Base-by-base conservation (phyloP, 768 basidiomycete genomes). In the Boletus subcaerulescens region DNA sequence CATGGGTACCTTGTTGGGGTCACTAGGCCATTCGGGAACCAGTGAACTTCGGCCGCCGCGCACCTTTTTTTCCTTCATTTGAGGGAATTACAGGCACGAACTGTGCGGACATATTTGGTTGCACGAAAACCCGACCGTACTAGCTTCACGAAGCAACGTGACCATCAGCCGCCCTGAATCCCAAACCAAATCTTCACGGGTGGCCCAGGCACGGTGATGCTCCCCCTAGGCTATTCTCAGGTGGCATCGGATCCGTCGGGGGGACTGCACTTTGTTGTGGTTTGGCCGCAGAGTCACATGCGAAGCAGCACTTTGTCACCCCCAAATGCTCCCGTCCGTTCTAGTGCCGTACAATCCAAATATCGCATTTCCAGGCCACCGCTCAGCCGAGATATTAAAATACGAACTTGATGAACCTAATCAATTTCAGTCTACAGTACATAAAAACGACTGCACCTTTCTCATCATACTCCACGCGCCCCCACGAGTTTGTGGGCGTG, bases 21-120 rank as follows among this genome's bases (percentile, higher is more conserved):
- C 56, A 60, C 43, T 60, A 55, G 56, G 45, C 53, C 43, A 44
- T 50, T 48, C 63, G 66, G 67, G 69, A 59, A 66, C 69, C 50
- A 54, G 33, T 17, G 14, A 36, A 49, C 63, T 63, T 59, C 61
- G 58, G 55, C 59, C 66, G 66, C 69, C 66, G 52, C 39, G 50
- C 57, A 50, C 55, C 50, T 60, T 57, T 61, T 52, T 24, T 51
- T 59, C 46, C 43, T 53, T 44, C 39, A 32, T 59, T 41, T 41
- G 26, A 54, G 46, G 63, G 54, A 53, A 55, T 53, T 65, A 31
- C 51, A 70, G 67, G 65, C 55, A 67, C 67, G 26, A 40, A n/a
- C 20, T 39, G 9, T 46, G 36, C 17, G 29, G 29, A 47, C 50
- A 52, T n/a, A 60, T 52, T 56, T 53, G 45, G 58, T 41, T 55